Evolutionary conservation across 1,284 basidiomycete species (phyloP).

Genomic region (Agroathelia rolfsii): DNA sequence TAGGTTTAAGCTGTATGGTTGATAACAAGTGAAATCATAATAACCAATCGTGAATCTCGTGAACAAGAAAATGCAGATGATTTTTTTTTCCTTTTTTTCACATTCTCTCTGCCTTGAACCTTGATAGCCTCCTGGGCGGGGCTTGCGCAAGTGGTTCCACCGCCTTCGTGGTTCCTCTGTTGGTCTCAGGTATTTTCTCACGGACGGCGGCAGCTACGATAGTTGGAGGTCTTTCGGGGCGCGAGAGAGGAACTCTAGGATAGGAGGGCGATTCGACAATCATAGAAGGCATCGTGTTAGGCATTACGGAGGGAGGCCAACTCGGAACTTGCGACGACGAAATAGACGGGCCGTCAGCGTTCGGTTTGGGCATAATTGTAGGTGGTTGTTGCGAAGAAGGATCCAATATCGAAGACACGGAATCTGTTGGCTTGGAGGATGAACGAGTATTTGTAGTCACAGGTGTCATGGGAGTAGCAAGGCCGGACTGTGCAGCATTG

Average conservation of each 20-base stretch:
- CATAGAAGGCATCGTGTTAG: constrained; percentile 14
- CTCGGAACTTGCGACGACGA: too few relatives aligned
- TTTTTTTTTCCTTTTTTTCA: constrained; percentile 9
- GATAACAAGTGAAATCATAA: too few relatives aligned
- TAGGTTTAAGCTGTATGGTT: too few relatives aligned
- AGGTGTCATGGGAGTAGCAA: constrained; percentile 18
- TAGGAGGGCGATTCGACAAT: constrained; percentile 30
- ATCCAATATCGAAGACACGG: too few relatives aligned
- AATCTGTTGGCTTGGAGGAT: constrained; percentile 21
- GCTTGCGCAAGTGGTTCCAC: too few relatives aligned
- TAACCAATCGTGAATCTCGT: too few relatives aligned
- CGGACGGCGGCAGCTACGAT: constrained; percentile 30
- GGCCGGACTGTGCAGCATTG: constrained; percentile 10
- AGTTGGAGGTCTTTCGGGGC: constrained; percentile 28
- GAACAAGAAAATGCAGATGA: too few relatives aligned
- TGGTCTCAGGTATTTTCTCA: constrained; percentile 18
- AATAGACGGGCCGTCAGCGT: too few relatives aligned
- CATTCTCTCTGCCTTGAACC: constrained; percentile 35
- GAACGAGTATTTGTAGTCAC: constrained; percentile 17
- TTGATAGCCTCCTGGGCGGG: constrained; percentile 29
- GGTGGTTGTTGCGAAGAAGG: too few relatives aligned
- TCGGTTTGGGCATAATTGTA: too few relatives aligned
- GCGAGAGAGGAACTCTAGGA: constrained; percentile 13
- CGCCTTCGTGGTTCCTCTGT: constrained; percentile 8
- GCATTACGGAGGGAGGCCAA: too few relatives aligned